These are phyloP conservation scores for Bullera alba DNA, from an alignment of 768 basidiomycete genomes.

Conservation along the genomic window DNA sequence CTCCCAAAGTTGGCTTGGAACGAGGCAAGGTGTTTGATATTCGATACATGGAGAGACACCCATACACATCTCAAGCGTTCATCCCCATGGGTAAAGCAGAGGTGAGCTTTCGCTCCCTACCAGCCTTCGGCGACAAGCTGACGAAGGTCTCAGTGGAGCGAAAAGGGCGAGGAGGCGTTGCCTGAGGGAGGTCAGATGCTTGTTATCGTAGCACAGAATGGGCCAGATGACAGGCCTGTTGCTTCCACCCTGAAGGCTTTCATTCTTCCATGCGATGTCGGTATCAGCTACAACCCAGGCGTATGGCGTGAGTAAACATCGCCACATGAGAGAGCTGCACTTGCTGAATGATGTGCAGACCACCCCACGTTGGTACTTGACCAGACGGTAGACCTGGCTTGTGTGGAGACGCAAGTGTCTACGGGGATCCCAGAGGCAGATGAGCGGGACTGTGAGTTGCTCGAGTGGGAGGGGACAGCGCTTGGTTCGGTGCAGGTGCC, in stretches of 20 bases:
- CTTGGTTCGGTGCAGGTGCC: too few species aligned
- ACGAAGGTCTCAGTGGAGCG: constrained; percentile 47
- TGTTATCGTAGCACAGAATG: constrained; percentile 80
- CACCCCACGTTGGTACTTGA: constrained; percentile 69
- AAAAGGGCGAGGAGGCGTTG: constrained; percentile 48
- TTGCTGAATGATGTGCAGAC: constrained; percentile 52
- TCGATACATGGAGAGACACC: constrained; percentile 73
- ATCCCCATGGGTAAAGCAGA: constrained; percentile 72
- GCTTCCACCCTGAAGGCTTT: constrained; percentile 71
- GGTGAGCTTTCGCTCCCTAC: constrained; percentile 21
- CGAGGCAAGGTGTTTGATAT: constrained; percentile 55
- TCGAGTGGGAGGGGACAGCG: too few species aligned
- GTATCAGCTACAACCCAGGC: constrained; percentile 72
- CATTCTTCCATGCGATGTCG: constrained; percentile 67
- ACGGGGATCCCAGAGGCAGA: constrained; percentile 55
- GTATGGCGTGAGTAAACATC: constrained; percentile 82
- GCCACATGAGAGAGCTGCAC: background rate
- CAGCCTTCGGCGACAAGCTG: constrained; percentile 4
- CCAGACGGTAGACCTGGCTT: constrained; percentile 51
- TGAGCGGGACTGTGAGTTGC: constrained; percentile 71
- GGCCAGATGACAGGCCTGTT: constrained; percentile 69
- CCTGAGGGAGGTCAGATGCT: constrained; percentile 57
- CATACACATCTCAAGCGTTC: constrained; percentile 85
- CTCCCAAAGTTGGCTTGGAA: constrained; percentile 53
- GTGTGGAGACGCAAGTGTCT: constrained; percentile 89